Conservation (phyloP, 2,329 filamentous ascomycete genomes). For the Pseudogymnoascus sp. region DNA sequence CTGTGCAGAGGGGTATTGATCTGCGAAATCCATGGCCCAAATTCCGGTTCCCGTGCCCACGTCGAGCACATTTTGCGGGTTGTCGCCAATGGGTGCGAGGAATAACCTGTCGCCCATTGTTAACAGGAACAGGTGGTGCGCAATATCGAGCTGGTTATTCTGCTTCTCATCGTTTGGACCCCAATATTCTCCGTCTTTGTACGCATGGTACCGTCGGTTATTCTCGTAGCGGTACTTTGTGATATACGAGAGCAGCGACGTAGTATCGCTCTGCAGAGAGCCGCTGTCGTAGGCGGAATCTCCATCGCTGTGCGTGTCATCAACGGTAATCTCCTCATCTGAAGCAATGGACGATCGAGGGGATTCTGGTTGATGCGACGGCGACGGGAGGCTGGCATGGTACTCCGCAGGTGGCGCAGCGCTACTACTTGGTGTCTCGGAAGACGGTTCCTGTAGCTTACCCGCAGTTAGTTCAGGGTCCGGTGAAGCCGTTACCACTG, state of each 20-base stretch:
- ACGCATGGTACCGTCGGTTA: constrained; percentile 41
- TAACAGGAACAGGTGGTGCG: constrained; percentile 22
- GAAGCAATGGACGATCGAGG: not conserved
- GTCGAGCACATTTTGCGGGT: constrained; percentile 30
- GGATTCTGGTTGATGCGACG: not conserved
- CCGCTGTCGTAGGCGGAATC: constrained; percentile 10
- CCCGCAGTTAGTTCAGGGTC: not conserved
- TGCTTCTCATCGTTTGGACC: constrained; percentile 25
- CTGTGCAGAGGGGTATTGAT: constrained; percentile 24
- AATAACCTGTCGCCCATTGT: constrained; percentile 20
- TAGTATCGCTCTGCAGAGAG: constrained; percentile 11
- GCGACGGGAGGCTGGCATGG: not conserved
- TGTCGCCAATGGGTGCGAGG: constrained; percentile 25
- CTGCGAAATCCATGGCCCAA: constrained; percentile 34
- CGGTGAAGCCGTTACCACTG: not conserved
- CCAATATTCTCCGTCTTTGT: constrained; percentile 34
- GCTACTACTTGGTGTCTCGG: not conserved
- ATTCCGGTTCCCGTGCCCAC: constrained; percentile 37
- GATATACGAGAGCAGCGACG: constrained; percentile 19
- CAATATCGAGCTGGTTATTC: constrained; percentile 24
- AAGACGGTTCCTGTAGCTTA: not conserved
- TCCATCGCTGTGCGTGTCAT: not conserved
- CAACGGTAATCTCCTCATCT: not conserved
- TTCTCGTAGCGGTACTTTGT: constrained; percentile 32
- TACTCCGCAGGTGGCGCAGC: not conserved